Evolutionary conservation across 1,139 yeast species (phyloP).

Genomic region (Hansenula anomala): DNA sequence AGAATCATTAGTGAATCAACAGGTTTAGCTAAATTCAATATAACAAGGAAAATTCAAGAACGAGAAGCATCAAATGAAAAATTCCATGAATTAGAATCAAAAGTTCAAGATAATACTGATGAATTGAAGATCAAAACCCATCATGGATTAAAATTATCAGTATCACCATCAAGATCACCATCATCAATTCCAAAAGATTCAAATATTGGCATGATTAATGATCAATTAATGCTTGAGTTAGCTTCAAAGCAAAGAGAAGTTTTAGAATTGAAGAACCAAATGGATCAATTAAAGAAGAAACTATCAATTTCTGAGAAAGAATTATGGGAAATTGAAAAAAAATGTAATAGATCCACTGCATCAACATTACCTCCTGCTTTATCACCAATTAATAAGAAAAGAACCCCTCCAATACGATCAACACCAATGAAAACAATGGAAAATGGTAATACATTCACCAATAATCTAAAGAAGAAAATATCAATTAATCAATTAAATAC

Average conservation of each 20-base stretch:
- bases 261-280: constrained; percentile 32
- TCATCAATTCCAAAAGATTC: background rate
- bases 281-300: constrained; percentile 30
- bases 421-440: too few species aligned
- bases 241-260: constrained; percentile 42
- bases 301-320: constrained; percentile 32
- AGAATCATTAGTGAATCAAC: constrained; percentile 27
- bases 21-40: constrained; percentile 26
- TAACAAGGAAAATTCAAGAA: constrained; percentile 15
- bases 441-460: too few species aligned
- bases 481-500: constrained; percentile 15
- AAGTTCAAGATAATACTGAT: background rate
- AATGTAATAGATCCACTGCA: constrained; percentile 17
- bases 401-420: constrained; percentile 3
- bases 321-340: constrained; percentile 27
- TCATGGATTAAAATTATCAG: background rate
- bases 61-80: constrained; percentile 12
- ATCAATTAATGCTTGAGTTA: constrained; percentile 27
- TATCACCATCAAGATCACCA: constrained; percentile 3
- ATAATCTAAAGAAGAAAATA: constrained; percentile 15
- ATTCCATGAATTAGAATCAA: constrained; percentile 11
- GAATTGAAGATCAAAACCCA: too few species aligned
- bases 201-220: constrained; percentile 7
- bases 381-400: constrained; percentile 2
- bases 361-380: constrained; percentile 1